phyloP scores from a whole-genome alignment of 2,329 filamentous ascomycete genomes.

The Arachnomyces sp. region DNA sequence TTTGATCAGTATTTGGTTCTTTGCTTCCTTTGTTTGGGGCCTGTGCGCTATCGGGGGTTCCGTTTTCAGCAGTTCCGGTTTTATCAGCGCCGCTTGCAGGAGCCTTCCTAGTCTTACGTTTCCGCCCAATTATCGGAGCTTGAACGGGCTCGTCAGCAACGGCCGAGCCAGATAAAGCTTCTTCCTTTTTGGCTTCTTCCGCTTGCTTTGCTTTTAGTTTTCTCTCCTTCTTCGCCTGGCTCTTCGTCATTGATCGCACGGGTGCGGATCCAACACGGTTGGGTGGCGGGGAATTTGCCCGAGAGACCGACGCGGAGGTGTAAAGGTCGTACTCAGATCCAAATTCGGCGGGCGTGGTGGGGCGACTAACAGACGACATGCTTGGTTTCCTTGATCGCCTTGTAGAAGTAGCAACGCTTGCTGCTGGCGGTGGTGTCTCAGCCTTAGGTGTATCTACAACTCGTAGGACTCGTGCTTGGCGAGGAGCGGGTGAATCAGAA shows the following conservation, averaged over 20 bases:
- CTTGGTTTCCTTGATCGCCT: conserved; percentile 28
- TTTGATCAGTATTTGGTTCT: conserved; percentile 16
- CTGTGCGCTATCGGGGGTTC: conserved; percentile 3
- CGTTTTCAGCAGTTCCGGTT: conserved; percentile 1
- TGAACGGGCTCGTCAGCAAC: conserved; percentile 46
- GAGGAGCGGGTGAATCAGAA: conserved; percentile 32
- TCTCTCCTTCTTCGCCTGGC: conserved; percentile 54
- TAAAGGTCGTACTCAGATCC: conserved; percentile 53
- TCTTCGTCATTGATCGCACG: conserved; percentile 54
- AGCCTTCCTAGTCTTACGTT: conserved; percentile 51
- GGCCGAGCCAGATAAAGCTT: conserved; percentile 22
- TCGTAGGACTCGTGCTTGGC: conserved; percentile 46
- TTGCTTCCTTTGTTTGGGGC: conserved; percentile 4
- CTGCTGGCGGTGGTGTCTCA: conserved; percentile 31
- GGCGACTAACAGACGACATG: conserved; percentile 51
- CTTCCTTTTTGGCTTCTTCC: conserved; percentile 34
- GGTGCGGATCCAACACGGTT: conserved; percentile 53
- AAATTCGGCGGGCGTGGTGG: conserved; percentile 54
- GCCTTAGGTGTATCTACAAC: conserved; percentile 48
- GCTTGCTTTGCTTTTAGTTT: conserved; percentile 42
- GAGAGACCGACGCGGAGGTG: conserved; percentile 52
- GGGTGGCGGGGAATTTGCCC: conserved; percentile 50
- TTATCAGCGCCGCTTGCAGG: conserved; percentile 19
- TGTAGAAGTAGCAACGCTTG: conserved; percentile 27
- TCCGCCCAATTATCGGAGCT: conserved; percentile 56